A percentile compares a stretch with the other conserved stretches of the same genome.
Conservation (phyloP, 306 rosid genomes). For the Clitoria ternatea region DNA sequence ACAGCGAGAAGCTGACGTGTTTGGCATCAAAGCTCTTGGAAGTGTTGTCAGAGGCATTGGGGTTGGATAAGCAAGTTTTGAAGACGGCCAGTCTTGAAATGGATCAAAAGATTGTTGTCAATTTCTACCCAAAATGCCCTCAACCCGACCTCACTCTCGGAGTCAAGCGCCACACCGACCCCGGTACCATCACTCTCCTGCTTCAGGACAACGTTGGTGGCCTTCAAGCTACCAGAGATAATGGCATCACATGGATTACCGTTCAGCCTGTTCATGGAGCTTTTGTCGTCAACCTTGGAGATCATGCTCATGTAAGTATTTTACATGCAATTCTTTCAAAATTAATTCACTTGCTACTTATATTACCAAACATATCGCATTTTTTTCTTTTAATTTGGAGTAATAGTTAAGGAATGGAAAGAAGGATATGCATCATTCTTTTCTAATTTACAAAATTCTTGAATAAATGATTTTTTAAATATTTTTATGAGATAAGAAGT, state of each 20-base stretch:
- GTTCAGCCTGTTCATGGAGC: constrained; percentile 74
- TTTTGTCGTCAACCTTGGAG: constrained; percentile 76
- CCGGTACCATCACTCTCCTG: constrained; percentile 68
- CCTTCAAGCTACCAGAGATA: constrained; percentile 71
- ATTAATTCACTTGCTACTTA: no score
- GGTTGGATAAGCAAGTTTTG: constrained; percentile 61
- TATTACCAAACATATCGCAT: no score
- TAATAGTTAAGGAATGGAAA: no score
- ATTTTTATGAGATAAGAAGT: no score
- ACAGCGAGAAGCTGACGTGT: constrained; percentile 62
- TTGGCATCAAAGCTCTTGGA: constrained; percentile 60
- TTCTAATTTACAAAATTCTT: no score
- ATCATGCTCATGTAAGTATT: constrained; percentile 67
- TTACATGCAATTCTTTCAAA: no score
- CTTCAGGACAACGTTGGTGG: constrained; percentile 81
- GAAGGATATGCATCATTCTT: no score
- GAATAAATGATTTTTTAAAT: no score
- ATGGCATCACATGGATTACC: constrained; percentile 69
- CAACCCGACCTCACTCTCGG: constrained; percentile 78
- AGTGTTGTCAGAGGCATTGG: constrained; percentile 74
- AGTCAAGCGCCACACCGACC: constrained; percentile 78
- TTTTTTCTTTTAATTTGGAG: no score
- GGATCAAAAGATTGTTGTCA: constrained; percentile 78
- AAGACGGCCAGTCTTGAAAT: constrained; percentile 70
- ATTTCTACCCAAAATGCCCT: constrained; percentile 81